Evolutionary conservation across 2,329 filamentous ascomycete genomes (phyloP), one percentile per base, ranked within the genome.

Genomic region (Penicillium sp.): DNA sequence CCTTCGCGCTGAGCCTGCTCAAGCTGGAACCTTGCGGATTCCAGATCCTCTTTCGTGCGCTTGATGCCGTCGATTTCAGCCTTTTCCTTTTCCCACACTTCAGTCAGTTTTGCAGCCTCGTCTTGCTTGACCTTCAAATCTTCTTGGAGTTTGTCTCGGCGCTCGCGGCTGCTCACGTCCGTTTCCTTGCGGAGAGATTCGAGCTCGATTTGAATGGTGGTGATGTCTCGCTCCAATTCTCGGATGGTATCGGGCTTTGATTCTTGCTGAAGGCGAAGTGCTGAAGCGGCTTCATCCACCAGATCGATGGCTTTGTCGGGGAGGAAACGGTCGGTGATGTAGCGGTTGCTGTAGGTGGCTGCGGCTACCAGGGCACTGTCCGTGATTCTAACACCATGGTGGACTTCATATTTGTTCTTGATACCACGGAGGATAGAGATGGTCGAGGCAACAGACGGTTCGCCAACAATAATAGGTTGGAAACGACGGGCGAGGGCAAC

Each of bases 261-360:
- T 70, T 98, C 93, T 70, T 97, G 93, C 65, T 97, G 92, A 28
- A 97, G 73, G 39, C 95, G 84, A 8, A 97, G 75, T 20, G 90
- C 89, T 52, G 88, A 95, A 1, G 92, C 91, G 8, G 93, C 93
- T 72, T 97, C 93, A 57, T 97, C 93, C 69, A 98, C 93, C 13
- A 97, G 72, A 67, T 97, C 93, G 55, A 98, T 97, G 2, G 93
- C 93, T 69, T 97, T 97, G 71, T 98, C 93, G 0, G 93, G 93
- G 0, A 97, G 76, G 71, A 95, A 97, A 1, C 93, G 86, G 65
- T 97, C 92, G 12, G 91, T 96, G 59, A 98, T 93, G 69, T 97
- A 98, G 44, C 93, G 87, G 64, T 97, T 97, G 55, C 88, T 93
- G 66, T 95, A 88, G 0, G 89, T 88, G 2, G 92, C 91, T 2